Conservation (phyloP, 345 rosid species). For the Capsella bursapastoris region DNA sequence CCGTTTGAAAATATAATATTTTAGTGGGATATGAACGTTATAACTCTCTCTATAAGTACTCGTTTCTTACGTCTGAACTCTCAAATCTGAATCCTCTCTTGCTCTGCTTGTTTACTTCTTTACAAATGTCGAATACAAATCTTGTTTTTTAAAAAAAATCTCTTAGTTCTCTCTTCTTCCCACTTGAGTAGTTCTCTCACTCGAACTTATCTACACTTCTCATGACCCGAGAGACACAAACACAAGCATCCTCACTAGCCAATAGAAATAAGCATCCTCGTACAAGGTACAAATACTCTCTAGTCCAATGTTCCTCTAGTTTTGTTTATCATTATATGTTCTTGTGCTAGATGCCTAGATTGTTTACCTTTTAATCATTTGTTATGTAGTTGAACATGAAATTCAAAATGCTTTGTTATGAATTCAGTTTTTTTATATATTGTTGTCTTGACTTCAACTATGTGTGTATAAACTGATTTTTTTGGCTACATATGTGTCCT, state of each 20-base stretch:
- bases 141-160: not conserved
- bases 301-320: not conserved
- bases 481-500: not conserved
- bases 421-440: not conserved
- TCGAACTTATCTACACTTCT: not conserved
- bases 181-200: not conserved
- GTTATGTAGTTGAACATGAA: not conserved
- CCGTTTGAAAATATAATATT: not conserved
- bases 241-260: not conserved
- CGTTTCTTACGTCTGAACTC: not conserved
- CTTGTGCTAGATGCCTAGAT: not conserved
- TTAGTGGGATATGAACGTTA: not conserved
- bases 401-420: not conserved
- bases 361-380: not conserved
- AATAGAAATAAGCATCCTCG: not conserved
- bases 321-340: not conserved
- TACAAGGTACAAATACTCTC: conserved; percentile 2
- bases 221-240: conserved; percentile 1
- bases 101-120: not conserved
- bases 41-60: not conserved
- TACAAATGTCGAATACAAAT: not conserved
- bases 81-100: not conserved
- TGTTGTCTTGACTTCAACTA: not conserved
- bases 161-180: not conserved
- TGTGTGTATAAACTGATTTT: not conserved